Base-by-base conservation (phyloP, 768 basidiomycete species). In the Tremella mesenterica region DNA sequence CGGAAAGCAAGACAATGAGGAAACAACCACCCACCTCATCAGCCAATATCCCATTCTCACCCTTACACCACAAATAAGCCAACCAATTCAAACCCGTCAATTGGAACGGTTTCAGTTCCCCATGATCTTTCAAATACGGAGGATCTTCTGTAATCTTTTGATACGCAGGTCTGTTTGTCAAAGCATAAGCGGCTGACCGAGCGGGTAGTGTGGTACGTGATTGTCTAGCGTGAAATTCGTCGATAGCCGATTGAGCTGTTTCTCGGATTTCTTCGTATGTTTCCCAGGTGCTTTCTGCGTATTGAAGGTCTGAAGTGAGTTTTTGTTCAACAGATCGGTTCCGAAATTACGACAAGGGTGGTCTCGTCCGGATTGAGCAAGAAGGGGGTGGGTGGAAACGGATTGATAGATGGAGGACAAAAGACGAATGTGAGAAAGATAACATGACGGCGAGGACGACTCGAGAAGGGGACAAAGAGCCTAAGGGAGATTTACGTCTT, bases 61-160 rank as follows among this genome's bases (percentile, higher is more conserved):
- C 88, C 62, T 88, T 83, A 60, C 81, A 83, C 95, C 95, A 97
- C 14, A 92, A 77, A 73, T 93, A 97, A 3, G 88, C 85, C n/a
- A 99, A 79, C 95, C 95, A 99, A 70, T 99, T 99, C 58, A 99
- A 79, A 21, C 95, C 95, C 2, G 90, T 95, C 34, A 97, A 78
- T 76, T 99, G 95, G 77, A 99, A 99, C 66, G 97, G 95, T 75
- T 99, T 99, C 56, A 97, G 79, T 58, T 83, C 74, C 5, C 90
- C 90, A 27, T 91, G 90, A 0, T 85, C 88, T 18, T 72, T 70
- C 64, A 97, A 81, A 73, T 93, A 97, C 1, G 83, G 83, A 2
- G 95, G 95, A 71, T 95, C 90, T 64, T 84, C 84, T 27, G 77
- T 79, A 63, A 97, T 86, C 76, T 88, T 86, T 61, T 79, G 77